Evolutionary conservation across 345 rosid species (phyloP).

Genomic region (Eucalyptus decipiens): DNA sequence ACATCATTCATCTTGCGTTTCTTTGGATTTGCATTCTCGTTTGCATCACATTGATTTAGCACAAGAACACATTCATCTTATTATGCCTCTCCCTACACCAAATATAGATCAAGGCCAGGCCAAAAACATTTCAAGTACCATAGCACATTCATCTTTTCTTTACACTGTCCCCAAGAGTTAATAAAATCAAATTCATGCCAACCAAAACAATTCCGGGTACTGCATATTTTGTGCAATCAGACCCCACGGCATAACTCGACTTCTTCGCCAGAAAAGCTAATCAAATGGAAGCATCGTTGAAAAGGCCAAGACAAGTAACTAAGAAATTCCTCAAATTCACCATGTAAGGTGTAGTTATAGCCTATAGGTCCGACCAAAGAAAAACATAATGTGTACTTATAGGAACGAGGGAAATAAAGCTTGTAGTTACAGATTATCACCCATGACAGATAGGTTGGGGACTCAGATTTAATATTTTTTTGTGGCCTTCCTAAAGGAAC

Average conservation of each 20-base stretch:
- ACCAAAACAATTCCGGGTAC: neutral
- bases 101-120: neutral
- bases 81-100: neutral
- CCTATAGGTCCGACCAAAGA: too few relatives aligned
- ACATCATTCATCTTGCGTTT: neutral
- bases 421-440: too few relatives aligned
- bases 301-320: neutral
- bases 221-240: neutral
- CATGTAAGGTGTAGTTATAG: neutral
- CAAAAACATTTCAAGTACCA: neutral
- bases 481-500: too few relatives aligned
- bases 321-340: neutral
- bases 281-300: neutral
- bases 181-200: neutral
- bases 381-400: too few relatives aligned
- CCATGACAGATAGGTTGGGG: too few relatives aligned
- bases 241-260: neutral
- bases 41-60: neutral
- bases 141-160: neutral
- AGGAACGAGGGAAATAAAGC: too few relatives aligned
- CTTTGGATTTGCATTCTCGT: neutral
- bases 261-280: neutral
- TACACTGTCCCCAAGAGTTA: neutral
- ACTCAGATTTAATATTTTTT: too few relatives aligned
- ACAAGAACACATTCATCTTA: neutral